Conservation (phyloP, 2,329 filamentous ascomycete genomes). For the Xylaria sp. region DNA sequence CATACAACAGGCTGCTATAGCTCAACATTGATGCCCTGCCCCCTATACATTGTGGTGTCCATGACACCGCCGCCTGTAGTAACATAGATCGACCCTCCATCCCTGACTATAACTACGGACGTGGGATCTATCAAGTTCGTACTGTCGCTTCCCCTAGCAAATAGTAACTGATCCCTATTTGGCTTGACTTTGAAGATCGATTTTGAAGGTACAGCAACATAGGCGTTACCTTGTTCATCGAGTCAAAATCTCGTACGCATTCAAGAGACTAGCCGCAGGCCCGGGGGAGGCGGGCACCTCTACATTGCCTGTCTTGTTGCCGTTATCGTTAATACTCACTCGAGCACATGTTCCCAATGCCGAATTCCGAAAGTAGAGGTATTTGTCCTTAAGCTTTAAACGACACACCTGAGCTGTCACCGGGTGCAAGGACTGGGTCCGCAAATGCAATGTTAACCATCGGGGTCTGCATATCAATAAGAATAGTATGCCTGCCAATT, state of each 20-base stretch:
- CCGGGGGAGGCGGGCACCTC: neutral
- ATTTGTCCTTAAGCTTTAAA: neutral
- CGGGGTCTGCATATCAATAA: neutral
- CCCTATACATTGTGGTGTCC: neutral
- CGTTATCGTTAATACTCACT: neutral
- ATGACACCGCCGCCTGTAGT: neutral
- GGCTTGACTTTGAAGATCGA: constrained; percentile 6
- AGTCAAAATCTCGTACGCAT: constrained; percentile 11
- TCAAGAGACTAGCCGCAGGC: neutral
- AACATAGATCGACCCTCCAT: constrained; percentile 6
- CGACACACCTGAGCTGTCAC: neutral
- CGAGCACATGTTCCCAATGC: neutral
- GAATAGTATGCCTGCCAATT: neutral
- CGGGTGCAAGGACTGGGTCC: neutral
- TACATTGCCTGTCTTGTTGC: neutral
- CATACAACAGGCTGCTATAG: too few relatives aligned
- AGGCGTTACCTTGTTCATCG: constrained; percentile 3
- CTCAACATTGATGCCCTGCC: neutral
- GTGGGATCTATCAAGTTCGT: neutral
- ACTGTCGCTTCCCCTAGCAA: neutral
- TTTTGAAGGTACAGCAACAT: constrained; percentile 1
- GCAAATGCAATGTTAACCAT: neutral
- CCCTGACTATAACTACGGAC: neutral
- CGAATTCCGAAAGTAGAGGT: neutral
- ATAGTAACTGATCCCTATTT: neutral